Base-by-base conservation (phyloP, 2,329 filamentous ascomycete species). In the Scedosporium dehoogii region DNA sequence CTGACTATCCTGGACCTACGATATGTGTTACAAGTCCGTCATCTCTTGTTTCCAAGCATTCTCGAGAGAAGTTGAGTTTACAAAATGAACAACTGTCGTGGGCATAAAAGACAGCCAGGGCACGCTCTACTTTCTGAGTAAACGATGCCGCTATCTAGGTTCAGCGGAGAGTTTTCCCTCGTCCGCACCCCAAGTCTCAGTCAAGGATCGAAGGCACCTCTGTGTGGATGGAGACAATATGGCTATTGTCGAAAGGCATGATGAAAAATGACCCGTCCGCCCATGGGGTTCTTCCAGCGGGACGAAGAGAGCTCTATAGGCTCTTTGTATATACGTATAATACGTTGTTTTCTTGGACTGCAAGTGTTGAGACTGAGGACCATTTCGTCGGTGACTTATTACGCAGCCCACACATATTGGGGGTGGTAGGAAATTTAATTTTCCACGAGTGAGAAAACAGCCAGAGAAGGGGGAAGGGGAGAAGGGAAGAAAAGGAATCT, bases 391-490 rank as follows among this genome's bases (percentile, higher is more conserved):
- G 51, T 7, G 2, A 55, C 33, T 38, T 38, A 14, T n/a, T n/a
- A n/a, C n/a, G n/a, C n/a, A n/a, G n/a, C n/a, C n/a, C n/a, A n/a
- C 10, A 38, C 21, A 55, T 55, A 55, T 55, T 58, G 27, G 55
- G n/a, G 27, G 55, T 58, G 33, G 14, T 7, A 23, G 55, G 55
- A 58, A 33, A 58, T 58, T 33, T 55, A 23, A 58, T 58, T 58
- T 58, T 58, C 55, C 55, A 58, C 55, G 25, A 58, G 55, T 58
- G 23, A 58, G 25, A 58, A 25, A 23, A 38, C 23, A 58, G 55
- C 27, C 33, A 16, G 55, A 14, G 25, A 58, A 51, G 21, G 16
- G 51, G 9, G 18, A 23, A 56, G 18, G 53, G 23, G 3, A 16
- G 53, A 16, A 56, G 6, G 23, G 21, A 16, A 23, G 44, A 21